phyloP scores from a whole-genome alignment of 2,329 filamentous ascomycete species.

The Teratosphaeria zuluensis region DNA sequence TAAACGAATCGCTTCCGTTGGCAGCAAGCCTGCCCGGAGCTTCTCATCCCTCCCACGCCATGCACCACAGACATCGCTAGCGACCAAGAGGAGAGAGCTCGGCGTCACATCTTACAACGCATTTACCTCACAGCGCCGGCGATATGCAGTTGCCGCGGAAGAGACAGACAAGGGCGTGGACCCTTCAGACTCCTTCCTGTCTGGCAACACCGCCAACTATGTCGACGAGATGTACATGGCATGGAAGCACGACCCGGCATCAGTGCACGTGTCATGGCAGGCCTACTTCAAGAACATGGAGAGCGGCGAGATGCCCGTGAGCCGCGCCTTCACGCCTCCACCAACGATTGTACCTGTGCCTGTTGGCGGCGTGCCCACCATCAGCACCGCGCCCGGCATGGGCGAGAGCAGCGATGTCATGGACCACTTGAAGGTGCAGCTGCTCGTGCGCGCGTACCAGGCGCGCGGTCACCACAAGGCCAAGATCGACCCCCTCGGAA shows the following conservation, averaged over 20 bases:
- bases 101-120: conserved; percentile 32
- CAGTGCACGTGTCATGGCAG: conserved; percentile 97
- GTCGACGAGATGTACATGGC: conserved; percentile 99
- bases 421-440: conserved; percentile 96
- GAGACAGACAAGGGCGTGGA: conserved; percentile 57
- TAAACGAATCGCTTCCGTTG: conserved; percentile 50
- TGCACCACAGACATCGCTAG: conserved; percentile 31
- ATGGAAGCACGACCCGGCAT: conserved; percentile 88
- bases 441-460: conserved; percentile 94
- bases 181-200: conserved; percentile 90
- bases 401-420: conserved; percentile 70
- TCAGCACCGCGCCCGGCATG: conserved; percentile 55
- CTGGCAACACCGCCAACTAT: conserved; percentile 95
- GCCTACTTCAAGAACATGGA: conserved; percentile 99
- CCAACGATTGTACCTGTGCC: conserved; percentile 83
- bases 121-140: conserved; percentile 39
- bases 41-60: conserved; percentile 32
- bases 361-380: conserved; percentile 66
- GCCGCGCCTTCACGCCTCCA: conserved; percentile 91
- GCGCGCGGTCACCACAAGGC: conserved; percentile 97
- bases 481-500: conserved; percentile 90
- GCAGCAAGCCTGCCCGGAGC: conserved; percentile 40
- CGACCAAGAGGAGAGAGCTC: conserved; percentile 39
- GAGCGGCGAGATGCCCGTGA: conserved; percentile 92
- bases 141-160: conserved; percentile 51